Base-by-base conservation (phyloP, 169 alveolate genomes). In the Miamiensis avidus region DNA sequence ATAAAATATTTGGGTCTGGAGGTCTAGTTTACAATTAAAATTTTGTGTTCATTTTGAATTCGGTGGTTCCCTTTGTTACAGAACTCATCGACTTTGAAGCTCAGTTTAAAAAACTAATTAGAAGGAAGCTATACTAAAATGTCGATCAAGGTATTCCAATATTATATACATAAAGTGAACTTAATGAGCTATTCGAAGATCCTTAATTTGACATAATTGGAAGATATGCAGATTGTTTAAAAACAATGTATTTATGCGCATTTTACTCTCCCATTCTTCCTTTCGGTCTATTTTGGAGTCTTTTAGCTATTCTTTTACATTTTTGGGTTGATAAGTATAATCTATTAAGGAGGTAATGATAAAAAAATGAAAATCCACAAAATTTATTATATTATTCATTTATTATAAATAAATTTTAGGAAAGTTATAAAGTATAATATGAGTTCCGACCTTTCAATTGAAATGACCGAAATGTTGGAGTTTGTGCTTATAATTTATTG, bases 381-480 rank as follows among this genome's bases (percentile, higher is more conserved):
- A n/a, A n/a, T n/a, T n/a, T n/a, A n/a, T n/a, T n/a, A n/a, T n/a
- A n/a, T n/a, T n/a, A n/a, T n/a, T n/a, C n/a, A n/a, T n/a, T n/a
- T n/a, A n/a, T n/a, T n/a, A n/a, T n/a, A n/a, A n/a, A n/a, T n/a
- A n/a, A n/a, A n/a, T n/a, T n/a, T n/a, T 34, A 78, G 83, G 31
- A 79, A 76, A 20, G 26, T 34, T 64, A 74, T 79, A 49, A 79
- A 79, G 29, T 29, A 79, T n/a, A 79, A 79, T 79, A 79, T 79
- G 84, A 79, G 84, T 64, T 33, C 76, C 0, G 76, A 34, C 1
- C 29, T 79, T 4, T 34, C 76, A 25, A 64, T 34, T 0, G 84
- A 79, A 65, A 79, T 79, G 84, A 79, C 75, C 0, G 84, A 79
- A 65, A 69, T 34, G 16, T 25, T 79, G 28, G 84, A 79, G n/a